phyloP scores from a whole-genome alignment of 495 filamentous ascomycete species.

The Penicillium mononematosum region DNA sequence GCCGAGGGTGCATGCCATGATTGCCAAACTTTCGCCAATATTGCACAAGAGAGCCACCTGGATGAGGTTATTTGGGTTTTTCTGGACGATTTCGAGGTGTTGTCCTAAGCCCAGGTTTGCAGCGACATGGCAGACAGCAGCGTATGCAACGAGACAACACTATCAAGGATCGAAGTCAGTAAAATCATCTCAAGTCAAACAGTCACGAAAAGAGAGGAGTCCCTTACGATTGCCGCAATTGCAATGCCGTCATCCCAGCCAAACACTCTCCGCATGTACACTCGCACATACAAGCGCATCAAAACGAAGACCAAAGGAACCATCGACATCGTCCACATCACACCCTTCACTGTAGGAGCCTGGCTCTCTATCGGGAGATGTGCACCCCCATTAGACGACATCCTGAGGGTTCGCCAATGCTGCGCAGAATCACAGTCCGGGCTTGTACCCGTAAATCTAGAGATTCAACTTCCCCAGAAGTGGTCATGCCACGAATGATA shows the following conservation, averaged over 20 bases:
- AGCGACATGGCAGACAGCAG: slow-evolving; percentile 27
- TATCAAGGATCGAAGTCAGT: slow-evolving; percentile 4
- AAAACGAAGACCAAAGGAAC: slow-evolving; percentile 22
- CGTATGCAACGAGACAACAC: slow-evolving; percentile 24
- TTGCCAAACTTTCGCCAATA: slow-evolving; percentile 23
- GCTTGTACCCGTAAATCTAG: background rate
- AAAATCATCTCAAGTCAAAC: background rate
- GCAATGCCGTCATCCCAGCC: slow-evolving; percentile 33
- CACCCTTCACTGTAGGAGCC: slow-evolving; percentile 22
- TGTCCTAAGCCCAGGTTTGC: slow-evolving; percentile 18
- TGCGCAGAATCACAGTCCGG: background rate
- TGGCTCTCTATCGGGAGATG: slow-evolving; percentile 13
- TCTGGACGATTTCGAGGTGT: slow-evolving; percentile 18
- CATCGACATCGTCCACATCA: slow-evolving; percentile 31
- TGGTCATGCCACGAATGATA: background rate
- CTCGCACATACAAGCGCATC: slow-evolving; percentile 26
- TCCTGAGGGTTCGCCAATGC: background rate
- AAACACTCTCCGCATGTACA: slow-evolving; percentile 25
- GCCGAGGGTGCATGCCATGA: slow-evolving; percentile 25
- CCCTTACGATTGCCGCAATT: slow-evolving; percentile 23
- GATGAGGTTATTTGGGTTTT: slow-evolving; percentile 21
- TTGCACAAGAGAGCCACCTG: slow-evolving; percentile 23
- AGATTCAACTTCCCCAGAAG: background rate
- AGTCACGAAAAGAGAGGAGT: background rate
- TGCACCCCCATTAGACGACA: background rate